Percentiles rank a stretch among this genome's conserved stretches.
Conservation (phyloP, 164 flowering plant genomes). For the Liriodendron chinense region DNA sequence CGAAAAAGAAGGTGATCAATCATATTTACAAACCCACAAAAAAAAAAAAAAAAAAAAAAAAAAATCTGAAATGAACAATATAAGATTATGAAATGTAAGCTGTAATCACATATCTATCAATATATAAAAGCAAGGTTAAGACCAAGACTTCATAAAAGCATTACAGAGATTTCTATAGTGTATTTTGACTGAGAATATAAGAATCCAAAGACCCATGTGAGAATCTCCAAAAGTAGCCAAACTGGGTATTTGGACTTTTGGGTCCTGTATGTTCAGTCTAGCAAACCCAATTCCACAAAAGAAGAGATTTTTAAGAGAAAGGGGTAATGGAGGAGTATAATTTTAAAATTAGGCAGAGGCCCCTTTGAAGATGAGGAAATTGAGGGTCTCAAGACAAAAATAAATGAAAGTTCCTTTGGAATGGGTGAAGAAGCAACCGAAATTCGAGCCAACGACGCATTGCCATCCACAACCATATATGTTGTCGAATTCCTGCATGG, state of each 20-base stretch:
- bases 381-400: constrained; percentile 67
- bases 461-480: constrained; percentile 84
- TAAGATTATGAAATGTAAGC: too few relatives aligned
- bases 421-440: constrained; percentile 87
- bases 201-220: constrained; percentile 2
- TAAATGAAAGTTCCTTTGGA: constrained; percentile 78
- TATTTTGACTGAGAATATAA: neutral
- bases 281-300: neutral
- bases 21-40: too few relatives aligned
- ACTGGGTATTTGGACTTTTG: neutral
- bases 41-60: too few relatives aligned
- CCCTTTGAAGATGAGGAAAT: constrained; percentile 86
- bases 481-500: constrained; percentile 64
- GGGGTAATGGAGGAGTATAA: neutral
- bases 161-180: too few relatives aligned
- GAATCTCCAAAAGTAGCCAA: neutral
- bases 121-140: too few relatives aligned
- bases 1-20: too few relatives aligned
- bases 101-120: too few relatives aligned
- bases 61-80: too few relatives aligned
- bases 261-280: neutral
- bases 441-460: constrained; percentile 86
- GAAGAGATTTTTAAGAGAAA: neutral
- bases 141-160: too few relatives aligned
- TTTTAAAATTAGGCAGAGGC: constrained; percentile 25